Evolutionary conservation across 2,329 filamentous ascomycete species (phyloP).

Genomic region (Verticillium alfalfae): DNA sequence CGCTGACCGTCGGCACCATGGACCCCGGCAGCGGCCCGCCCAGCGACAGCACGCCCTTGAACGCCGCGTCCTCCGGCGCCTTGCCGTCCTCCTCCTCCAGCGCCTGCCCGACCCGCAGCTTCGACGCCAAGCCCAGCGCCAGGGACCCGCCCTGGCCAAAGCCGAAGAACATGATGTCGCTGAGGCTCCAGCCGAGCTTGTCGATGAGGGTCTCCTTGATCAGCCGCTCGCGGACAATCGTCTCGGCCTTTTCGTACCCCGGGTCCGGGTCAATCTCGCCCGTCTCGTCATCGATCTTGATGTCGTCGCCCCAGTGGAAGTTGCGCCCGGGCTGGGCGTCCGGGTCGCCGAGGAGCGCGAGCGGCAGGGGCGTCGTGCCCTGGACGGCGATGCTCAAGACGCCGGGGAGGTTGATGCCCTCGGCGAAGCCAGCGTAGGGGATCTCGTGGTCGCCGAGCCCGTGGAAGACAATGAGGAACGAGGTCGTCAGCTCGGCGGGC

Average conservation of each 20-base stretch:
- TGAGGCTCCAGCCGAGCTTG: conserved; percentile 52
- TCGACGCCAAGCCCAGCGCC: conserved; percentile 50
- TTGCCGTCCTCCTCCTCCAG: conserved; percentile 21
- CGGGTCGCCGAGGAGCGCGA: conserved; percentile 52
- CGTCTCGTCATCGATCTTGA: conserved; percentile 43
- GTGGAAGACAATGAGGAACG: conserved; percentile 77
- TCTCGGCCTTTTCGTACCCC: conserved; percentile 47
- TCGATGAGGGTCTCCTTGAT: conserved; percentile 44
- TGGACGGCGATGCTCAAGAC: conserved; percentile 71
- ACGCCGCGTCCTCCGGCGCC: conserved; percentile 16
- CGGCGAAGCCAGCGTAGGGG: conserved; percentile 65
- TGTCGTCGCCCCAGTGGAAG: conserved; percentile 65
- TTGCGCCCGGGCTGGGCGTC: conserved; percentile 10
- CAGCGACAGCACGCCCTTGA: conserved; percentile 57
- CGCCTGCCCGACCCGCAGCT: conserved; percentile 26
- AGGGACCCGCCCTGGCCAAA: conserved; percentile 63
- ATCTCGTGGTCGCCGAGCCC: conserved; percentile 72
- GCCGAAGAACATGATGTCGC: conserved; percentile 60
- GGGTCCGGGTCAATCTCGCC: conserved; percentile 57
- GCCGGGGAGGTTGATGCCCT: conserved; percentile 66
- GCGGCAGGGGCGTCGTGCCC: conserved; percentile 63
- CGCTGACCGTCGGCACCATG: conserved; percentile 39
- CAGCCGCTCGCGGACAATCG: conserved; percentile 42
- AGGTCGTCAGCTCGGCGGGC: conserved; percentile 58
- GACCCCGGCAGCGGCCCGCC: conserved; percentile 53